Percentiles rank a stretch among this genome's conserved stretches.
Conservation (phyloP, 352 stramenopile species). For the Globisporangium barbulae region DNA sequence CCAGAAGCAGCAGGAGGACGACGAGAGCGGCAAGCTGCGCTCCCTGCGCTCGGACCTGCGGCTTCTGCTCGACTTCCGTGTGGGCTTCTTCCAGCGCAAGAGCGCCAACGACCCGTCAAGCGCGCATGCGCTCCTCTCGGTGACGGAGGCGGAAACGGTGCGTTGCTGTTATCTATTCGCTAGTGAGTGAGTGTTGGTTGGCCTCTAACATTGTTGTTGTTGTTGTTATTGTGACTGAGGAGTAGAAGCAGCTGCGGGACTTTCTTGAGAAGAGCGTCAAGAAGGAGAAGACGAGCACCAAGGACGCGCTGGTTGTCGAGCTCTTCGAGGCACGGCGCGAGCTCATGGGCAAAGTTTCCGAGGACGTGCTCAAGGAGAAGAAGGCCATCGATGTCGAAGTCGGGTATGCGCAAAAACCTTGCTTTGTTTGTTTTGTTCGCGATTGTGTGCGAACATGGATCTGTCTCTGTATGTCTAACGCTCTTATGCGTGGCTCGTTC, state of each 20-base stretch:
- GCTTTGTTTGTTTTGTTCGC: constrained; percentile 4
- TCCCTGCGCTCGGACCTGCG: constrained; percentile 57
- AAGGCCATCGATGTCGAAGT: constrained; percentile 56
- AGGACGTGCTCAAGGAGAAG: constrained; percentile 68
- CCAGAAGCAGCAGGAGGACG: constrained; percentile 45
- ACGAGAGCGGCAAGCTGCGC: constrained; percentile 47
- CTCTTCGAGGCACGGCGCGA: constrained; percentile 69
- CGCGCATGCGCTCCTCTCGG: constrained; percentile 11
- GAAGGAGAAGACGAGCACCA: constrained; percentile 55
- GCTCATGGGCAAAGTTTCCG: constrained; percentile 63
- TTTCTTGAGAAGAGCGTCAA: constrained; percentile 63
- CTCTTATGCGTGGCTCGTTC: background rate
- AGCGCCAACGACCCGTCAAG: constrained; percentile 18
- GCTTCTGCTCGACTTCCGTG: constrained; percentile 59
- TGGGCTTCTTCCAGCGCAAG: constrained; percentile 31
- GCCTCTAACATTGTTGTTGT: background rate
- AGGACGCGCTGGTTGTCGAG: constrained; percentile 49
- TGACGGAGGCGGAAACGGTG: constrained; percentile 39
- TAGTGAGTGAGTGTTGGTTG: background rate
- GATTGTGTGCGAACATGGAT: background rate
- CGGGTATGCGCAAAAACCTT: constrained; percentile 22
- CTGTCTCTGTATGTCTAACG: background rate
- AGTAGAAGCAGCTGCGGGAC: constrained; percentile 45
- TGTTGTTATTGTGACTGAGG: background rate
- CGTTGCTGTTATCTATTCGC: background rate